Evolutionary conservation across 176 grass and related monocot genomes (phyloP), one percentile per base, ranked within the genome.

Genomic region (Raddia distichophylla): DNA sequence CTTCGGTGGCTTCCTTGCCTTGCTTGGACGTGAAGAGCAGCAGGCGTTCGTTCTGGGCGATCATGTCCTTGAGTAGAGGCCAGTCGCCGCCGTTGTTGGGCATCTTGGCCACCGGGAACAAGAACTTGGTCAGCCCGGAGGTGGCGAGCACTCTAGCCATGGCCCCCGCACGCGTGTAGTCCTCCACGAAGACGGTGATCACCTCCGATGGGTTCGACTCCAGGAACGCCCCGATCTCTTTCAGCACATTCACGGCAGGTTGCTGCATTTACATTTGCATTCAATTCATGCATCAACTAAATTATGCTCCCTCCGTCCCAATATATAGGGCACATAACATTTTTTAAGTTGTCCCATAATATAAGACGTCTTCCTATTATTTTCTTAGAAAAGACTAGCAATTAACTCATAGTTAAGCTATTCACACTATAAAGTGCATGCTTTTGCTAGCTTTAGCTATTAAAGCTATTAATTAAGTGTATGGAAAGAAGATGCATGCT

Each of bases 111-210:
- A 76, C 56, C 3, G 92, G 95, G 82, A 91, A 95, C 67, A 83
- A 60, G 67, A 86, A 90, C 42, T 84, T 89, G 44, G 64, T 68
- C 0, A 95, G 90, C 0, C 90, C 92, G 2, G 95, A 89, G 44
- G 70, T 82, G 27, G 80, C 64, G 51, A 93, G 76, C 0, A 86
- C 69, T 47, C 61, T 91, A 73, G 55, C 60, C 64, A 98, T 74
- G 6, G 81, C 70, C 0, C 87, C 90, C 1, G 75, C 15, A 19
- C 71, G 50, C 0, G 90, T 71, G 82, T 98, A 98, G 75, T 98
- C 95, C 84, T 98, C 95, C 0, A 95, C 64, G 82, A 95, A 95
- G 3, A 98, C 8, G 7, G 95, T 98, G 57, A 98, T 22, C 1
- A 98, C 95, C 70, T 95, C 88, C 0, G 66, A 82, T 2, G 81